A percentile compares a stretch with the other conserved stretches of the same genome.
These are phyloP conservation scores for Pseudohyphozyma bogoriensis DNA, from an alignment of 768 basidiomycete species.

Conservation along the genomic window DNA sequence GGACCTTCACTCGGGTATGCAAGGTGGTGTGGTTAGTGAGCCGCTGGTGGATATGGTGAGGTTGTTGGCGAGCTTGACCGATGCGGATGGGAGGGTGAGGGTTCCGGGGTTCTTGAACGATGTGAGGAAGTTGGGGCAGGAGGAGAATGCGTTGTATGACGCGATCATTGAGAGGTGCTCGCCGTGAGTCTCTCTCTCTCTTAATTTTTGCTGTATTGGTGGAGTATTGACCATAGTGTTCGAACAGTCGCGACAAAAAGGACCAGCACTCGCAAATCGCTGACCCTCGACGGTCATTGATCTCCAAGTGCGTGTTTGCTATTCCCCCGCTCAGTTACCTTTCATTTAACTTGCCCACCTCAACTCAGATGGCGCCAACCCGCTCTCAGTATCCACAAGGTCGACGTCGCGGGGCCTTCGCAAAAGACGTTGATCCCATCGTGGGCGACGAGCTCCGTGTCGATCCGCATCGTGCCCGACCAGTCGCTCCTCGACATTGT, in stretches of 20 bases:
- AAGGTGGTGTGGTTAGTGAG: slow-evolving; percentile 77
- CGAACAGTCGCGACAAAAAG: not conserved
- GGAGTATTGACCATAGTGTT: not conserved
- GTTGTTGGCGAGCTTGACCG: slow-evolving; percentile 61
- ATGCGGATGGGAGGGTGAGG: slow-evolving; percentile 45
- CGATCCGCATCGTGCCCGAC: slow-evolving; percentile 87
- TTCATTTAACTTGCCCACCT: not conserved
- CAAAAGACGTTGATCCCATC: slow-evolving; percentile 71
- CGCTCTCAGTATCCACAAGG: slow-evolving; percentile 74
- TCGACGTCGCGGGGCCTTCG: slow-evolving; percentile 67
- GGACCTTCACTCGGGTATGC: slow-evolving; percentile 86
- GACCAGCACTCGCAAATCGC: slow-evolving; percentile 9
- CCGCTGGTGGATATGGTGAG: slow-evolving; percentile 91
- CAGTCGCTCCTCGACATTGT: slow-evolving; percentile 67
- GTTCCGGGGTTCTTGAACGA: slow-evolving; percentile 42
- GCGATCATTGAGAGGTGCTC: slow-evolving; percentile 48
- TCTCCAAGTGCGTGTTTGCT: slow-evolving; percentile 5
- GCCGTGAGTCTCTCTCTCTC: not conserved
- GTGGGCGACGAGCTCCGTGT: slow-evolving; percentile 70
- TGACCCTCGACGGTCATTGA: slow-evolving; percentile 21
- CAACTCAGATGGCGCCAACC: slow-evolving; percentile 71
- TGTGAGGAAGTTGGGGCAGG: slow-evolving; percentile 58
- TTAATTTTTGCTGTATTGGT: too few relatives aligned
- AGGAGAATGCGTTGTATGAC: slow-evolving; percentile 60
- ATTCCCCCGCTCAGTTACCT: not conserved